Evolutionary conservation across 257 asterid species (phyloP), one percentile per base, ranked within the genome.

Genomic region (Nicotiana otophora): DNA sequence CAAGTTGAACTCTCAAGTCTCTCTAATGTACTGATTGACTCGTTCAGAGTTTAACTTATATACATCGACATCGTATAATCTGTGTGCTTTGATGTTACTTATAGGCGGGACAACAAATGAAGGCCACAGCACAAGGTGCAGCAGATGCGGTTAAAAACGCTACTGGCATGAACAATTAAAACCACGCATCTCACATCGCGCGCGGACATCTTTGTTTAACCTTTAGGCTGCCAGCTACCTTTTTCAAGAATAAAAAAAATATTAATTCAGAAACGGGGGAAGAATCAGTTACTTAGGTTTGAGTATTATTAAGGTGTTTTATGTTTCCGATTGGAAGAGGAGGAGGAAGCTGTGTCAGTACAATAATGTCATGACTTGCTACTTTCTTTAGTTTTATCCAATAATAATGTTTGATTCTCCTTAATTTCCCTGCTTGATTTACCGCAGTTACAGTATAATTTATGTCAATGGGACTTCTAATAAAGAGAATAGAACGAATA

Each of bases 111-210:
- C 42, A 65, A 3, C 83, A 78, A 51, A 9, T 78, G 33, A 46
- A 78, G 74, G 86, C 60, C 3, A 83, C n/a, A 28, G 86, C 83
- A 55, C 75, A 83, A 55, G 86, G 72, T 12, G 83, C 86, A 51
- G 80, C 63, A 26, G 63, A 83, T 46, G 64, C 82, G n/a, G 82
- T 77, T 53, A 83, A 76, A 72, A 36, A 83, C 34, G 78, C 80
- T 30, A 86, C 88, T 55, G 88, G 88, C 69, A 84, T 87, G 87
- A 89, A 87, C 84, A 89, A 89, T 81, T 89, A 81, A 86, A 67
- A 61, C 36, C 34, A 17, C 36, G 0, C 16, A 67, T 67, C 53
- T 33, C 8, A 31, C 15, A 66, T 16, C 48, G 16, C 8, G 46
- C 48, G 16, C 4, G 46, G 39, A 66, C 26, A 66, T 31, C 26